phyloP scores from a whole-genome alignment of 129 eudicot species.

The Flaveria bidentis region DNA sequence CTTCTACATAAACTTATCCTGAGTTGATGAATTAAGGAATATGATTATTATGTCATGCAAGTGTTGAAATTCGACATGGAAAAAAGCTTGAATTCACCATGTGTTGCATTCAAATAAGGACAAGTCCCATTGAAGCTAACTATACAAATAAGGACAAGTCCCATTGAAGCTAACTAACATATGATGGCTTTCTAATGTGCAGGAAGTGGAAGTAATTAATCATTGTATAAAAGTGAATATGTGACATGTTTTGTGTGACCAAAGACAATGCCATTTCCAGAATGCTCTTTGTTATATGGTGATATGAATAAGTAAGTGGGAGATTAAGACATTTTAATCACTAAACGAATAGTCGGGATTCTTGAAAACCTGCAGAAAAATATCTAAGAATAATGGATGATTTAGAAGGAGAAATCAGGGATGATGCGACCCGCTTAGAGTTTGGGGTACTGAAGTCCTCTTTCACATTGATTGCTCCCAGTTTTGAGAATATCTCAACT shows the following conservation, averaged over 20 bases:
- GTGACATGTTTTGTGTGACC: not conserved
- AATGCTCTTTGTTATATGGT: not conserved
- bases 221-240: not conserved
- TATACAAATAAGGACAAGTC: not conserved
- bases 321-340: not conserved
- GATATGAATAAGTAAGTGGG: not conserved
- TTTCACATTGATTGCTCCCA: not conserved
- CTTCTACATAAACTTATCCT: not conserved
- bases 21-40: not conserved
- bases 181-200: not conserved
- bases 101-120: no score
- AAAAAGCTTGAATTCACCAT: not conserved
- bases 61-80: not conserved
- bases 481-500: conserved; percentile 14
- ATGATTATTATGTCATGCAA: not conserved
- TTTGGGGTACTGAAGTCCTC: not conserved
- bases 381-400: not conserved
- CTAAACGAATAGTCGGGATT: not conserved
- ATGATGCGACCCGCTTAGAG: not conserved
- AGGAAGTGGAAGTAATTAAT: not conserved
- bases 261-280: no score
- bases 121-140: no score
- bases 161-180: not conserved
- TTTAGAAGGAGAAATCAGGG: not conserved
- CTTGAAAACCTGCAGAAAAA: not conserved